A percentile compares a stretch with the other conserved stretches of the same genome.
Evolutionary conservation across 306 rosid species (phyloP).

Genomic region (Trifolium dubium): DNA sequence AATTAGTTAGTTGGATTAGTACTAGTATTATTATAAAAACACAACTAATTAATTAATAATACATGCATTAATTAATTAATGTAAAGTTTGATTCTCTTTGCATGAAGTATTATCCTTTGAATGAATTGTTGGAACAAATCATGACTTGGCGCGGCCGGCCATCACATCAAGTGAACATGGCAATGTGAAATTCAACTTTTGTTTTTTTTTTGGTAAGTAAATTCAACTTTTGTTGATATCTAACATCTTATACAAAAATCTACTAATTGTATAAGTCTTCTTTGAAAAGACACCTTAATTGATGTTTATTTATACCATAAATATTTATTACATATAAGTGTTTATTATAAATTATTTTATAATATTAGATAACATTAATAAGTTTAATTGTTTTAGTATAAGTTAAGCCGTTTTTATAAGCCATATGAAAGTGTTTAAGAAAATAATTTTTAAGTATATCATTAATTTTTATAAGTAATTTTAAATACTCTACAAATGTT

Average conservation of each 20-base stretch:
- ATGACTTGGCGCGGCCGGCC: slow-evolving; percentile 47
- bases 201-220: too few relatives aligned
- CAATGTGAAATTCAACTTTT: slow-evolving; percentile 1
- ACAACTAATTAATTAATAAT: not conserved
- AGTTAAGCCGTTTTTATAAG: too few relatives aligned
- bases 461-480: too few relatives aligned
- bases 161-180: slow-evolving; percentile 47
- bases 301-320: too few relatives aligned
- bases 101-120: slow-evolving; percentile 37
- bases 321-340: too few relatives aligned
- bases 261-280: not conserved
- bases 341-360: too few relatives aligned
- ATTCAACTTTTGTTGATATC: not conserved
- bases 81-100: slow-evolving; percentile 30
- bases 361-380: too few relatives aligned
- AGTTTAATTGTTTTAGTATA: too few relatives aligned
- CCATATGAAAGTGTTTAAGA: too few relatives aligned
- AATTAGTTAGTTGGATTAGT: slow-evolving; percentile 36
- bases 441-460: too few relatives aligned
- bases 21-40: not conserved
- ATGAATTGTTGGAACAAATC: slow-evolving; percentile 8
- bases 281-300: too few relatives aligned
- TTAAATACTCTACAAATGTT: too few relatives aligned
- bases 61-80: not conserved
- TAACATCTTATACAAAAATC: slow-evolving; percentile 36